phyloP scores from a whole-genome alignment of 768 basidiomycete genomes.

The Lactarius sp. region DNA sequence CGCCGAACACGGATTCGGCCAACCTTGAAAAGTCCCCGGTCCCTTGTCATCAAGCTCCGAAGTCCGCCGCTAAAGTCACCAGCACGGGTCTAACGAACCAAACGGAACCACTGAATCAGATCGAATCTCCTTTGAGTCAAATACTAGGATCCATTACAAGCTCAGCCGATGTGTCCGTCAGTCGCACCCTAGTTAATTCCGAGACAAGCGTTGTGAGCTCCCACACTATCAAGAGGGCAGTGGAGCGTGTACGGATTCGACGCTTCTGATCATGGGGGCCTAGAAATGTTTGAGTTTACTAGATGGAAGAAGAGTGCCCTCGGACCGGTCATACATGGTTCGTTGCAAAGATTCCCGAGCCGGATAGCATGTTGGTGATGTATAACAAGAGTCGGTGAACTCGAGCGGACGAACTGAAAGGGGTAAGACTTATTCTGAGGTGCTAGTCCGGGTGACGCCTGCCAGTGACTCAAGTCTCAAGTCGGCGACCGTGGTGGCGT shows the following conservation, averaged over 20 bases:
- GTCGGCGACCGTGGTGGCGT: not conserved
- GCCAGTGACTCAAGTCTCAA: not conserved
- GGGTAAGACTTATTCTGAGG: not conserved
- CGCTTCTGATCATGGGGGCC: not conserved
- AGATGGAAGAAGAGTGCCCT: not conserved
- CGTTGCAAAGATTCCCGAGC: not conserved
- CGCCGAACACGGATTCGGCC: not conserved
- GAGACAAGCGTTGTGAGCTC: not conserved
- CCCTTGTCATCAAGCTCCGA: not conserved
- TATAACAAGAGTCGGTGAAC: not conserved
- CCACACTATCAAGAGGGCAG: not conserved
- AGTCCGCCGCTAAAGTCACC: not conserved
- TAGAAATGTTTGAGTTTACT: not conserved
- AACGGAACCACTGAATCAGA: not conserved
- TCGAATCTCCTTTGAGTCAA: not conserved
- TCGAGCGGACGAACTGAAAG: not conserved
- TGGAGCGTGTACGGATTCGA: not conserved
- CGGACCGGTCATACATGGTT: not conserved
- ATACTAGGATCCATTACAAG: not conserved
- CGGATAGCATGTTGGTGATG: not conserved
- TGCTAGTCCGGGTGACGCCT: too few relatives aligned
- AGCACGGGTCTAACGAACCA: not conserved
- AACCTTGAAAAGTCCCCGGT: not conserved
- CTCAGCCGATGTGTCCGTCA: not conserved
- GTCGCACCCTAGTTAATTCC: not conserved